phyloP scores from a whole-genome alignment of 352 stramenopile species.

The Phytopythium aichiense region DNA sequence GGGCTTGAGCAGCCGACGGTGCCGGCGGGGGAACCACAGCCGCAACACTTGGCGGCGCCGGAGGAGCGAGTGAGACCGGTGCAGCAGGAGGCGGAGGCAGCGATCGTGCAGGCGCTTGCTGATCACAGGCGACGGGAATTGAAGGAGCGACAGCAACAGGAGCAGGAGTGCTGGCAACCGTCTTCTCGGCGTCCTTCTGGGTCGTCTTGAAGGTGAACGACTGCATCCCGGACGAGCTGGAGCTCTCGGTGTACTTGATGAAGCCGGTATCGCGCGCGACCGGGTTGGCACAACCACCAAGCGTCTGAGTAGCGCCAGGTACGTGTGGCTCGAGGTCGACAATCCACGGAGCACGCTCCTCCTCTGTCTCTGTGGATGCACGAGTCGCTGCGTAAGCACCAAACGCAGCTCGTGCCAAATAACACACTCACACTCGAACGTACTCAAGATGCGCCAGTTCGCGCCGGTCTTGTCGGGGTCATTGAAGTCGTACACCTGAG shows the following conservation, averaged over 20 bases:
- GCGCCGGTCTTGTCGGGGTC: conserved; percentile 73
- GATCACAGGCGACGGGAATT: not conserved
- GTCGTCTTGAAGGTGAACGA: conserved; percentile 70
- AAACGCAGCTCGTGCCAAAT: not conserved
- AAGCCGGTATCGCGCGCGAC: conserved; percentile 55
- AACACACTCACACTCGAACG: conserved; percentile 3
- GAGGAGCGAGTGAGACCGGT: not conserved
- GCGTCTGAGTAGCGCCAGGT: conserved; percentile 19
- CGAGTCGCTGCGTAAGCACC: not conserved
- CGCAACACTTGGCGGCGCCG: not conserved
- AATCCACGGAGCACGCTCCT: conserved; percentile 41
- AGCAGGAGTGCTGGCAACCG: conserved; percentile 7
- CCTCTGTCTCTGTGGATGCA: conserved; percentile 26
- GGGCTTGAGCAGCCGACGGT: conserved; percentile 4
- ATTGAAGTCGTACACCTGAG: conserved; percentile 91
- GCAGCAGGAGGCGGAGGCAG: conserved; percentile 12
- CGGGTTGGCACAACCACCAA: conserved; percentile 58
- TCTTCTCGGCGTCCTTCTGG: conserved; percentile 34
- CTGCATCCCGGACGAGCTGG: conserved; percentile 31
- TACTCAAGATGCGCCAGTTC: conserved; percentile 72
- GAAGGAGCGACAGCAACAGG: not conserved
- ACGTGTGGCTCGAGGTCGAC: conserved; percentile 44
- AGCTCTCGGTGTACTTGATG: conserved; percentile 44
- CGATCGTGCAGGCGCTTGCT: conserved; percentile 8
- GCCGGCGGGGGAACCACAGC: conserved; percentile 14